Base-by-base conservation (phyloP, 2,329 filamentous ascomycete species). In the Apiospora pterosperma region DNA sequence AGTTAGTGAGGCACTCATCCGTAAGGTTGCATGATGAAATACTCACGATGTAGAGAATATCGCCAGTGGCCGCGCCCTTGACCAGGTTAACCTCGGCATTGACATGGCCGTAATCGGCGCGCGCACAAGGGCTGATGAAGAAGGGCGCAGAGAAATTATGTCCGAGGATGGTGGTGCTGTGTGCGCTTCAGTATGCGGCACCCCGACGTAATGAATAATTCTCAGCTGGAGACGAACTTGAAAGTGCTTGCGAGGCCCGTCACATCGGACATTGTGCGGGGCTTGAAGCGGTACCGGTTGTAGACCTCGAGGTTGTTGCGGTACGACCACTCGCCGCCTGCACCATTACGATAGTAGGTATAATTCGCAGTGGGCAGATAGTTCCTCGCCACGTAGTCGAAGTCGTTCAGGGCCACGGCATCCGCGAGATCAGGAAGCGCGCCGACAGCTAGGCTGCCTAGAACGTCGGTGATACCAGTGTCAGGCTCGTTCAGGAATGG, bases 221-320 rank as follows among this genome's bases (percentile, higher is more conserved):
- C n/a, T n/a, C n/a, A n/a, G n/a, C n/a, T n/a, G n/a, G n/a, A n/a
- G n/a, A n/a, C n/a, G n/a, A n/a, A 76, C 74, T 68, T 69, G 25
- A 78, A 69, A 1, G 74, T 74, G 19, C 74, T 69, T 41, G 79
- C 78, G 23, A 78, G 69, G 14, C 70, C 69, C 10, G 69, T 70
- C 48, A 83, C 77, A 63, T 82, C 77, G 28, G 70, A 70, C 63
- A 82, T n/a, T n/a, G n/a, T n/a, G n/a, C n/a, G n/a, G 75, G 62
- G 81, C 79, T 44, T 81, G 76, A 31, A 84, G 73, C 44, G 77
- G 76, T 62, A 79, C 80, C 65, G 81, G 41, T 77, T 72, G 76
- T 77, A 85, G 44, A 82, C 77, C 63, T 84, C 81, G 6, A 85
- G 76, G 70, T 84, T 84, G 73, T 84, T 81, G 59, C 81, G 77